Percentiles rank a stretch among this genome's conserved stretches.
Conservation (phyloP, 139 green algal genomes). For the Pleodorina starrii region DNA sequence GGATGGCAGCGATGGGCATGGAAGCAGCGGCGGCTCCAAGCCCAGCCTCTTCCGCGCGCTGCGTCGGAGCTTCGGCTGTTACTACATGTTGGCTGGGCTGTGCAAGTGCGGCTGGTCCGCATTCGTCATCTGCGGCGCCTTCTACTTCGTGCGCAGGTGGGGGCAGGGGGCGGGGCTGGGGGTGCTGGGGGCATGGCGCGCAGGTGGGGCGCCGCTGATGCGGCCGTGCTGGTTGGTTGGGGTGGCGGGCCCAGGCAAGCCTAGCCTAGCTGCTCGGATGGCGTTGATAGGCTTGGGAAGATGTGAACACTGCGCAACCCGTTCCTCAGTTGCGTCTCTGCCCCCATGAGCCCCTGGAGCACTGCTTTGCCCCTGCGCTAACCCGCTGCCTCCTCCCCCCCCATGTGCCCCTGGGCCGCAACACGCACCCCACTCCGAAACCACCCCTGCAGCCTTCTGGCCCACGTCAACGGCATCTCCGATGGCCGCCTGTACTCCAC, state of each 20-base stretch:
- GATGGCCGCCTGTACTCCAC: conserved; percentile 20
- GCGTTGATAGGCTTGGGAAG: too few species aligned
- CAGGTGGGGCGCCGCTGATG: background rate
- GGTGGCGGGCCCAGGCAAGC: too few species aligned
- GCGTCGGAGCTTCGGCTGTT: conserved; percentile 1
- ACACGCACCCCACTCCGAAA: too few species aligned
- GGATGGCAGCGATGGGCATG: background rate
- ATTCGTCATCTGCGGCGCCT: conserved; percentile 57
- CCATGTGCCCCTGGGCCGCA: too few species aligned
- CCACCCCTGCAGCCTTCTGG: conserved; percentile 32
- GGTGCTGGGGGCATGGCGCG: background rate
- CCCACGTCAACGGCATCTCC: conserved; percentile 29
- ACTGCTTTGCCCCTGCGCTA: too few species aligned
- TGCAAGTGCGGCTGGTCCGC: conserved; percentile 54
- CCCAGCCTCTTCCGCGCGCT: conserved; percentile 15
- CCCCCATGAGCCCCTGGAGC: too few species aligned
- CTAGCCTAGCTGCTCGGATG: too few species aligned
- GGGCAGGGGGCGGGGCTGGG: too few species aligned
- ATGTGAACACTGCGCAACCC: too few species aligned
- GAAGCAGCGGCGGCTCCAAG: background rate
- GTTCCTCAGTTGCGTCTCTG: too few species aligned
- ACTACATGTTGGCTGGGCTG: conserved; percentile 33
- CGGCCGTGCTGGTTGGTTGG: background rate
- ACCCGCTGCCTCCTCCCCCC: too few species aligned
- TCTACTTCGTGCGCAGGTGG: conserved; percentile 58